Conservation (phyloP, 2,329 filamentous ascomycete genomes). For the Talaromyces sp. region DNA sequence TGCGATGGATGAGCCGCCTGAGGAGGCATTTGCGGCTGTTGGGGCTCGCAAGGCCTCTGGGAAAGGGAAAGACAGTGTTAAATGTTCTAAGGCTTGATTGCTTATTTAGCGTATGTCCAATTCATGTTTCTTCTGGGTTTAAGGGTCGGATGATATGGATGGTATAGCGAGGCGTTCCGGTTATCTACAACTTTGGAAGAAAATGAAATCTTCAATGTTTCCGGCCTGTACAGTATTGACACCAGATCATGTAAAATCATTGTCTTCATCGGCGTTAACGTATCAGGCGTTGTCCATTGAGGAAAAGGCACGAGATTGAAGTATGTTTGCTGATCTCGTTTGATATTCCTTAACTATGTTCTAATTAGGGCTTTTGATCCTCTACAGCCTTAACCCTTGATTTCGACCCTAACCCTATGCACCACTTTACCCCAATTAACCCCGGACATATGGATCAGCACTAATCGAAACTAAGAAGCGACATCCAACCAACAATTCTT, state of each 20-base stretch:
- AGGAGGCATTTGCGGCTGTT: constrained; percentile 58
- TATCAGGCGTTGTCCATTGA: neutral
- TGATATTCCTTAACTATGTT: too few species aligned
- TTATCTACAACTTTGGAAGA: neutral
- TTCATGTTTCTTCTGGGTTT: neutral
- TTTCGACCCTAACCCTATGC: neutral
- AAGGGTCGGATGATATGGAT: neutral
- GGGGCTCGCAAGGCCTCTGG: constrained; percentile 41
- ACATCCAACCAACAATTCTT: neutral
- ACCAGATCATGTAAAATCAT: neutral
- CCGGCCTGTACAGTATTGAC: neutral
- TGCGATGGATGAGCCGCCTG: constrained; percentile 56
- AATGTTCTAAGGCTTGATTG: constrained; percentile 14
- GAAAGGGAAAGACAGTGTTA: constrained; percentile 35
- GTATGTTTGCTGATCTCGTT: too few species aligned
- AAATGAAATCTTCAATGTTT: neutral
- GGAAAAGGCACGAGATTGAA: neutral
- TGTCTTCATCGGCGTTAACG: neutral
- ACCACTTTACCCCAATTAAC: neutral
- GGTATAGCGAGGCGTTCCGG: constrained; percentile 12
- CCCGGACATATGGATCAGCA: neutral
- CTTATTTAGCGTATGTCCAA: neutral
- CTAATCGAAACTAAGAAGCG: neutral
- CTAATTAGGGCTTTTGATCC: neutral
- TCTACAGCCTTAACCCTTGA: neutral